Evolutionary conservation across 2,329 filamentous ascomycete genomes (phyloP), one percentile per base, ranked within the genome.

Genomic region (Arthrobotrys musiformis): DNA sequence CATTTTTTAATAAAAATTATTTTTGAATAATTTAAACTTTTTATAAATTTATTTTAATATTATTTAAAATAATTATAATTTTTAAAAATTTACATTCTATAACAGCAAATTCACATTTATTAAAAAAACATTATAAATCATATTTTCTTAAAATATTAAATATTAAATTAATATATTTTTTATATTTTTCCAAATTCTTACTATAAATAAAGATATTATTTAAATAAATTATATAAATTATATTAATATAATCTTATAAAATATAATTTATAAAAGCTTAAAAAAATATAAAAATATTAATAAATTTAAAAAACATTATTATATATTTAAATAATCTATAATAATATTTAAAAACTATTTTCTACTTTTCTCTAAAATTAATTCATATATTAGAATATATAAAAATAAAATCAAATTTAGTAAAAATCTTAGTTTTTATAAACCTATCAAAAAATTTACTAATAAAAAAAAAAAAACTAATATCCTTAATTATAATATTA

Each of bases 321-420:
- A n/a, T n/a, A n/a, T n/a, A n/a, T n/a, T n/a, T n/a, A n/a, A n/a
- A n/a, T n/a, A n/a, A n/a, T n/a, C n/a, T n/a, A n/a, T n/a, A n/a
- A n/a, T n/a, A n/a, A n/a, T n/a, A n/a, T n/a, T n/a, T n/a, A n/a
- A n/a, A n/a, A n/a, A n/a, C n/a, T n/a, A n/a, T n/a, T n/a, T n/a
- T 69, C 35, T 75, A 17, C 69, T 69, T 52, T 52, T 75, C 48
- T 68, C 42, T 28, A 37, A 68, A 37, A 33, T 63, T 72, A 52
- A 75, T 69, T 54, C n/a, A 30, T 37, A 69, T 70, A 28, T 64
- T n/a, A 60, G 70, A 70, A 70, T 69, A 75, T 37, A 54, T 50
- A 17, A 42, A 19, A 33, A 64, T 61, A 42, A 75, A 56, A 67
- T 69, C 28, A 17, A 75, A 70, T 44, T 75, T 75, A 2, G 52